Percentiles rank a stretch among this genome's conserved stretches.
Conservation (phyloP, 2,329 filamentous ascomycete genomes). For the Fusarium sp. region DNA sequence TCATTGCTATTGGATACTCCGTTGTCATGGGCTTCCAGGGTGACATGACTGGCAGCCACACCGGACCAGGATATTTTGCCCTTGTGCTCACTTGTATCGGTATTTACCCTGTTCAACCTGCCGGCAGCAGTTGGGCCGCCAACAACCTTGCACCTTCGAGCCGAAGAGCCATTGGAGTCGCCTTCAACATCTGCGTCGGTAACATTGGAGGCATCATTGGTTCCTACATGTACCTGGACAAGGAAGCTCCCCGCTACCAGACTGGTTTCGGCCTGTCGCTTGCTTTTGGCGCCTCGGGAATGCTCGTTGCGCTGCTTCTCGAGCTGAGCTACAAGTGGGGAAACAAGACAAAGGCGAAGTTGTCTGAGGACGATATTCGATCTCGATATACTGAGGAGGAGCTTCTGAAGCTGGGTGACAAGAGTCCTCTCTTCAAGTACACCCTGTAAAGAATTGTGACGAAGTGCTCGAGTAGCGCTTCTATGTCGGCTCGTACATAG, state of each 20-base stretch:
- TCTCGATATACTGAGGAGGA: not conserved
- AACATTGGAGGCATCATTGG: slow-evolving; percentile 58
- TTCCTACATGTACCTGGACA: slow-evolving; percentile 52
- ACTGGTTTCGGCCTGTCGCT: slow-evolving; percentile 51
- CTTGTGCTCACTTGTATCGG: not conserved
- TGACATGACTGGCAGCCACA: not conserved
- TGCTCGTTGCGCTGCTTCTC: slow-evolving; percentile 46
- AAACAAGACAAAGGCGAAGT: slow-evolving; percentile 42
- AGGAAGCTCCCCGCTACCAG: slow-evolving; percentile 49
- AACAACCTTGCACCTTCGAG: slow-evolving; percentile 60
- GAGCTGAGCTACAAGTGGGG: slow-evolving; percentile 46
- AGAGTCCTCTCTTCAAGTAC: not conserved
- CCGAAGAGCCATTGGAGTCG: slow-evolving; percentile 53
- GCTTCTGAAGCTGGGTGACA: not conserved
- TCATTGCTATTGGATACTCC: not conserved
- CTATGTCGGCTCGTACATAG: not conserved
- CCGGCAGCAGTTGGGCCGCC: not conserved
- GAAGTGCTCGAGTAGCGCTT: not conserved
- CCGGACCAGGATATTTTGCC: not conserved
- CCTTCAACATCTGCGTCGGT: slow-evolving; percentile 41
- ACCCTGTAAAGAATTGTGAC: not conserved
- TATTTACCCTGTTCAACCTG: not conserved
- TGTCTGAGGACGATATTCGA: slow-evolving; percentile 42
- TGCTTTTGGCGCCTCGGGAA: slow-evolving; percentile 46
- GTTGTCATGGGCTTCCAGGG: not conserved